Base-by-base conservation (phyloP, 495 filamentous ascomycete genomes). In the Aspergillus kassunensis region DNA sequence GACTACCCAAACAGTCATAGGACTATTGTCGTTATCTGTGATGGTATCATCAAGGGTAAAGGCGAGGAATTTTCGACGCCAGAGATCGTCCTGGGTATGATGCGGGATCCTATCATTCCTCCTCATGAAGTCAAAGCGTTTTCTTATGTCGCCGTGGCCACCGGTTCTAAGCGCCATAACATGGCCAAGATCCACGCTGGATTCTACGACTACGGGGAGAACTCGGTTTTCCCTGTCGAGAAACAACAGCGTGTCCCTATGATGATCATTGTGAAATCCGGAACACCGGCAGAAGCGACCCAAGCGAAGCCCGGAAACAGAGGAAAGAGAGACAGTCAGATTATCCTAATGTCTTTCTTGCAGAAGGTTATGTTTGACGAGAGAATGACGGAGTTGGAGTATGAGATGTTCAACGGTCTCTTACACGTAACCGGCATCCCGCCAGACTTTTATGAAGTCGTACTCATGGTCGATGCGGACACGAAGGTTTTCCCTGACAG, bases 291-390 rank as follows among this genome's bases (percentile, higher is more conserved):
- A 23, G 95, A 99, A 69, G 77, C 81, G 20, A 78, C 67, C 23
- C 82, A 85, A 54, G 73, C 85, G 29, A 99, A 97, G 68, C 90
- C 95, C 2, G 95, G 95, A 52, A 99, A 99, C 67, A 83, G 95
- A 59, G 95, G 95, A 61, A 99, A 99, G 75, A 86, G 95, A 65
- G 95, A 99, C 78, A 91, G 88, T 71, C 95, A 99, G 69, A 97
- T 99, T 64, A 92, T 99, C 59, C 72, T 99, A 42, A 99, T 99
- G 95, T 95, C 90, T 16, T 99, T 99, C 80, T 74, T 99, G 59
- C 95, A 99, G 68, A 99, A 99, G 71, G 93, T 99, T 56, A 99
- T 99, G 95, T 99, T 99, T 64, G 95, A 99, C 65, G 95, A 99
- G 69, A 88, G 95, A 31, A 99, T 99, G 95, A 97, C 95, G 4